Evolutionary conservation across 169 alveolate genomes (phyloP).

Genomic region (Eimeria maxima): DNA sequence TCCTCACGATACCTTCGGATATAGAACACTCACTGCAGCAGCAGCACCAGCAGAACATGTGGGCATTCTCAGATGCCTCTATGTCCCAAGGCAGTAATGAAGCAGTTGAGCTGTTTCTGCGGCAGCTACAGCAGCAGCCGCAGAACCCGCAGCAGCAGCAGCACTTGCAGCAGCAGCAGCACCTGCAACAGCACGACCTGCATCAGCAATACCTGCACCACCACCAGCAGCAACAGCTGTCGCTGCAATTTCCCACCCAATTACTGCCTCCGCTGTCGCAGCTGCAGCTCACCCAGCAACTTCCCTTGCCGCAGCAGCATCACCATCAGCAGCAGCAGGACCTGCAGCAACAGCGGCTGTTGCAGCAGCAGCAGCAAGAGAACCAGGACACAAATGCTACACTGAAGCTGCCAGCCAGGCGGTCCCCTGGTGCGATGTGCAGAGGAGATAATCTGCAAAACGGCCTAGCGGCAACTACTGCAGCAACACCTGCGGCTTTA

Average conservation of each 20-base stretch:
- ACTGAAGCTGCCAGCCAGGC: neutral
- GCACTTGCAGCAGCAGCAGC: constrained; percentile 46
- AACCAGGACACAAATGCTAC: neutral
- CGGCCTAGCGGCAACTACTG: neutral
- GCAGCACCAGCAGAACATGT: neutral
- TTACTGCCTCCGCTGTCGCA: constrained; percentile 31
- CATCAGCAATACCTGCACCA: neutral
- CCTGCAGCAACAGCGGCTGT: too few relatives aligned
- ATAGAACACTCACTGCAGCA: constrained; percentile 14
- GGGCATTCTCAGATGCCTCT: neutral
- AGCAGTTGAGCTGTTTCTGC: constrained; percentile 39
- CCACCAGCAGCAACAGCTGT: constrained; percentile 2
- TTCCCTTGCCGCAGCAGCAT: too few relatives aligned
- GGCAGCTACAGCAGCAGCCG: constrained; percentile 42
- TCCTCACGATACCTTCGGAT: neutral
- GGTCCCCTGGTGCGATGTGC: constrained; percentile 1
- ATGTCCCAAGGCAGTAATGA: neutral
- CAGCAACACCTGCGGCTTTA: too few relatives aligned
- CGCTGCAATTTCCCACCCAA: neutral
- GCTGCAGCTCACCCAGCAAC: constrained; percentile 3
- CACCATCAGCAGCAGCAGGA: too few relatives aligned
- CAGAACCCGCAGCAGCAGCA: neutral
- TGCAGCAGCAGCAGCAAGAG: too few relatives aligned
- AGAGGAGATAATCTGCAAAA: neutral
- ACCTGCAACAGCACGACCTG: neutral